phyloP scores from a whole-genome alignment of 176 grass and related monocot genomes.

The Neostapfia colusana region DNA sequence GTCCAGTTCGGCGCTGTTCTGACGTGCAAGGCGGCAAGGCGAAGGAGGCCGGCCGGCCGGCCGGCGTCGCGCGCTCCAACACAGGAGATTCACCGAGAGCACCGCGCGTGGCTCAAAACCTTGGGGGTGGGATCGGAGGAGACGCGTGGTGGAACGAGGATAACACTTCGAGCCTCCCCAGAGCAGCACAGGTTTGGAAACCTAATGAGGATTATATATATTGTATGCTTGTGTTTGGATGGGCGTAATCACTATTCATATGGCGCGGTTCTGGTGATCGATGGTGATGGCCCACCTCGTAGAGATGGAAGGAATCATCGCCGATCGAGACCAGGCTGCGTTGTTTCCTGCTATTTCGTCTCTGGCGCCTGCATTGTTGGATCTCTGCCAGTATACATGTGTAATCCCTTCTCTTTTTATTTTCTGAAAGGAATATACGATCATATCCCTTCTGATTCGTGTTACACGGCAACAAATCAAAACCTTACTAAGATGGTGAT shows the following conservation, averaged over 20 bases:
- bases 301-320: conserved; percentile 39
- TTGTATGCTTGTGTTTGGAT: background rate
- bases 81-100: background rate
- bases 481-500: too few relatives aligned
- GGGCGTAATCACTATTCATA: conserved; percentile 30
- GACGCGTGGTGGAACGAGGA: background rate
- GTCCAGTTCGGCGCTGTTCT: background rate
- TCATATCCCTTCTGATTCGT: background rate
- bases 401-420: too few relatives aligned
- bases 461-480: background rate
- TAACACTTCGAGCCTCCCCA: too few relatives aligned
- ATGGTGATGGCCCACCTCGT: conserved; percentile 48
- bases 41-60: background rate
- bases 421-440: too few relatives aligned
- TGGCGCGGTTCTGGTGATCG: conserved; percentile 5
- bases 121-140: conserved; percentile 21
- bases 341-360: background rate
- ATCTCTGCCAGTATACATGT: background rate
- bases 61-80: conserved; percentile 18
- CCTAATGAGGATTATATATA: conserved; percentile 12
- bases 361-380: too few relatives aligned
- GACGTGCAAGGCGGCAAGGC: background rate
- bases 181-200: background rate
- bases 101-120: conserved; percentile 34
- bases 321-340: conserved; percentile 30